Conservation (phyloP, 2,329 filamentous ascomycete species). For the Pleurostoma richardsiae region DNA sequence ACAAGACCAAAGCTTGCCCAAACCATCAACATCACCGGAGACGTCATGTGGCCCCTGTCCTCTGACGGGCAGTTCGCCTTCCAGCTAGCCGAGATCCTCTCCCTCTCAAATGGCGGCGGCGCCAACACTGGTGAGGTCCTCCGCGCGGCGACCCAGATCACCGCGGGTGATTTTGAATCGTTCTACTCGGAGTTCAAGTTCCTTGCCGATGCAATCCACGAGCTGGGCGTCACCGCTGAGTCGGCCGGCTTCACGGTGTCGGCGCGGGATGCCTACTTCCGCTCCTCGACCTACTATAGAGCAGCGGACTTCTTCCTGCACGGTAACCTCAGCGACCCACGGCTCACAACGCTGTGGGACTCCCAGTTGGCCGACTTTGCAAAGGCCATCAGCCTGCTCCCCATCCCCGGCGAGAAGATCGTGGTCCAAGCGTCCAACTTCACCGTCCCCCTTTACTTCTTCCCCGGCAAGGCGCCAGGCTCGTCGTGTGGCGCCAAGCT, state of each 20-base stretch:
- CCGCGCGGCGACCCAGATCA: slow-evolving; percentile 17
- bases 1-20: not conserved
- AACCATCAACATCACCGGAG: not conserved
- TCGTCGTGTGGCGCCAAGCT: slow-evolving; percentile 10
- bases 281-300: slow-evolving; percentile 34
- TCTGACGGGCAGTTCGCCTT: not conserved
- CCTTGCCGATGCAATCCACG: slow-evolving; percentile 9
- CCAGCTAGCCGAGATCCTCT: not conserved
- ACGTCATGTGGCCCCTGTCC: not conserved
- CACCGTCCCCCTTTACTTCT: slow-evolving; percentile 15
- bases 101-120: slow-evolving; percentile 11
- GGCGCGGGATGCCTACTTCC: slow-evolving; percentile 26
- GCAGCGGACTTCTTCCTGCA: slow-evolving; percentile 34
- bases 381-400: slow-evolving; percentile 26
- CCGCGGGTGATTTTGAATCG: slow-evolving; percentile 15
- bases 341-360: slow-evolving; percentile 30
- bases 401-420: slow-evolving; percentile 27
- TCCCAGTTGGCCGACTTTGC: slow-evolving; percentile 29
- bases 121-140: slow-evolving; percentile 26
- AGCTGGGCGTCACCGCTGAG: slow-evolving; percentile 8
- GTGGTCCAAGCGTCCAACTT: slow-evolving; percentile 18
- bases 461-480: slow-evolving; percentile 6
- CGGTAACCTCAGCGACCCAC: slow-evolving; percentile 31
- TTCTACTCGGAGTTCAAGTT: slow-evolving; percentile 16
- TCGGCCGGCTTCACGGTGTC: slow-evolving; percentile 14